phyloP scores from a whole-genome alignment of 2,329 filamentous ascomycete genomes.

The Apiospora phragmitis region DNA sequence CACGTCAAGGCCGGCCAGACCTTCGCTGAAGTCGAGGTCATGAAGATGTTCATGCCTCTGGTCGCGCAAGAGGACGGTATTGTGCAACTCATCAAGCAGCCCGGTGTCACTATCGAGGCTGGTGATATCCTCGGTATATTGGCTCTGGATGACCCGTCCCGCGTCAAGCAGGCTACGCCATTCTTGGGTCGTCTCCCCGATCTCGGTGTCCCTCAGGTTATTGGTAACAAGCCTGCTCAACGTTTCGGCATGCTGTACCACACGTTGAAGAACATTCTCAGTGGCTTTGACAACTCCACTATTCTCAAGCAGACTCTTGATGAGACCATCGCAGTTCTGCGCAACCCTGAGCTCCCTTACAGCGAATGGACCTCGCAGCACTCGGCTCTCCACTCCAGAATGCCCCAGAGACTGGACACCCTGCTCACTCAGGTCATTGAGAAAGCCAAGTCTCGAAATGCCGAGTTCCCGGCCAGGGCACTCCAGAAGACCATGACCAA shows the following conservation, averaged over 20 bases:
- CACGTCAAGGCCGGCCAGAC: slow-evolving; percentile 91
- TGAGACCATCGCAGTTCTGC: slow-evolving; percentile 86
- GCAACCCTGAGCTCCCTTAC: slow-evolving; percentile 87
- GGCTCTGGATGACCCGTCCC: slow-evolving; percentile 89
- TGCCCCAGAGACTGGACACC: slow-evolving; percentile 89
- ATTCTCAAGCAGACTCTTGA: slow-evolving; percentile 88
- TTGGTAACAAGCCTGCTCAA: slow-evolving; percentile 90
- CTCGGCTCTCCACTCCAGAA: slow-evolving; percentile 93
- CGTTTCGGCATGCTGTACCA: slow-evolving; percentile 75
- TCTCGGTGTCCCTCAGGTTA: slow-evolving; percentile 80
- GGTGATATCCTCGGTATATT: slow-evolving; percentile 98
- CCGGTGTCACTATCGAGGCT: slow-evolving; percentile 94
- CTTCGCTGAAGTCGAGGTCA: slow-evolving; percentile 97
- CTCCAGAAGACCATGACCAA: slow-evolving; percentile 81
- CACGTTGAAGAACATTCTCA: slow-evolving; percentile 83
- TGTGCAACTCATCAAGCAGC: slow-evolving; percentile 98
- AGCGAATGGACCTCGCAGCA: slow-evolving; percentile 96
- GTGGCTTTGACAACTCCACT: slow-evolving; percentile 95
- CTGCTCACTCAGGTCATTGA: slow-evolving; percentile 85
- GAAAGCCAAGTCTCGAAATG: slow-evolving; percentile 71
- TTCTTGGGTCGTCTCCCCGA: slow-evolving; percentile 90
- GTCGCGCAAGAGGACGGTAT: slow-evolving; percentile 93
- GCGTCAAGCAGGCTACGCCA: slow-evolving; percentile 93
- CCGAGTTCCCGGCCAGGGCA: slow-evolving; percentile 90
- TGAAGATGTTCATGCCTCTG: slow-evolving; percentile 99